These are phyloP conservation scores for Kwoniella pini DNA, from an alignment of 768 basidiomycete species.

Conservation along the genomic window DNA sequence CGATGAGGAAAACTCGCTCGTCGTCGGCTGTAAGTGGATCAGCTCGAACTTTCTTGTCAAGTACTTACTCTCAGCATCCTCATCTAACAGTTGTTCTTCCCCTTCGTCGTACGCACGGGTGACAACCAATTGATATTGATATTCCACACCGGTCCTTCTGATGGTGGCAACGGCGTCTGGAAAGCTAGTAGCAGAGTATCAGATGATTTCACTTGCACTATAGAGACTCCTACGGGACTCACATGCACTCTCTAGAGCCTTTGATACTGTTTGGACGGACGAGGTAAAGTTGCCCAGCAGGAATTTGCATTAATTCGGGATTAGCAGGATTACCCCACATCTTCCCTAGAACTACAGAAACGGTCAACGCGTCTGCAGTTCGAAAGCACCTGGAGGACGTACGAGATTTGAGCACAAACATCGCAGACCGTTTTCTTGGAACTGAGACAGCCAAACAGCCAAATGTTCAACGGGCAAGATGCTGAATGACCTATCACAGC, in stretches of 20 bases:
- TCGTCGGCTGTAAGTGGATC: conserved; percentile 69
- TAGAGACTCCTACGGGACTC: conserved; percentile 53
- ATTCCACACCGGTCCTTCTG: conserved; percentile 71
- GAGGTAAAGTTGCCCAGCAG: conserved; percentile 85
- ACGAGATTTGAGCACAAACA: conserved; percentile 54
- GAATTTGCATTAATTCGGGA: conserved; percentile 91
- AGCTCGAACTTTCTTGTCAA: neutral
- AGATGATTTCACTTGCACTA: neutral
- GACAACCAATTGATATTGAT: conserved; percentile 80
- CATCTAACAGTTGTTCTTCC: conserved; percentile 89
- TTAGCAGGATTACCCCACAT: conserved; percentile 97
- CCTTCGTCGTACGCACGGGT: conserved; percentile 98
- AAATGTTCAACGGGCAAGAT: too few species aligned
- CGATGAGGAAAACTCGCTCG: conserved; percentile 87
- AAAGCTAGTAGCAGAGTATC: conserved; percentile 62
- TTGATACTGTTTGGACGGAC: conserved; percentile 88
- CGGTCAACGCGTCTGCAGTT: neutral
- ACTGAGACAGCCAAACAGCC: too few species aligned
- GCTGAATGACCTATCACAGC: too few species aligned
- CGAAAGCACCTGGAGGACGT: conserved; percentile 29
- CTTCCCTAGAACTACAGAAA: conserved; percentile 72
- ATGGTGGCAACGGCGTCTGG: conserved; percentile 95
- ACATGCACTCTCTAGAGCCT: conserved; percentile 97
- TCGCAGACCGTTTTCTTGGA: too few species aligned
- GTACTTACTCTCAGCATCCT: conserved; percentile 63